Conservation (phyloP, 2,329 filamentous ascomycete species). For the Phaeophleospora eucalypticola region DNA sequence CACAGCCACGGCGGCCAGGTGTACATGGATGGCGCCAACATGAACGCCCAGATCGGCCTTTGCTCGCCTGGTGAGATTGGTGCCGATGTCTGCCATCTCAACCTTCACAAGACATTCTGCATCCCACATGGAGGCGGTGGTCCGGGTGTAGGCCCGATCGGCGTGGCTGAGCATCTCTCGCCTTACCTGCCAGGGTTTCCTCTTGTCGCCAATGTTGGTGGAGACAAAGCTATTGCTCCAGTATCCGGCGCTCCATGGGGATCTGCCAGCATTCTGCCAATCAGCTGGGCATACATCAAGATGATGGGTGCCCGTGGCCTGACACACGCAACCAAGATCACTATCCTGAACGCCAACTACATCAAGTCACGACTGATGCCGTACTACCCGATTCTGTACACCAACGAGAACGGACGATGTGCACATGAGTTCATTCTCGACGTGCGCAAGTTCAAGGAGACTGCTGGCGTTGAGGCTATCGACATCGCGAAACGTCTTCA, state of each 20-base stretch:
- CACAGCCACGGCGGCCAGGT: conserved; percentile 87
- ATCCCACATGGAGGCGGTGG: conserved; percentile 95
- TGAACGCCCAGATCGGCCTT: conserved; percentile 96
- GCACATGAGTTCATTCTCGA: conserved; percentile 98
- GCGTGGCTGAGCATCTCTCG: conserved; percentile 76
- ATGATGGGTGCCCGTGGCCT: conserved; percentile 84
- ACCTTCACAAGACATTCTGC: conserved; percentile 98
- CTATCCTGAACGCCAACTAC: conserved; percentile 96
- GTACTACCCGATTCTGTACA: conserved; percentile 90
- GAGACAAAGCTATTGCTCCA: conserved; percentile 59
- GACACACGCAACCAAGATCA: conserved; percentile 84
- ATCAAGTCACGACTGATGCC: conserved; percentile 80
- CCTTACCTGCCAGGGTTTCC: conserved; percentile 73
- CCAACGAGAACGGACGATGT: conserved; percentile 80
- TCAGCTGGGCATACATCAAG: conserved; percentile 92
- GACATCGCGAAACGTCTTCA: conserved; percentile 95
- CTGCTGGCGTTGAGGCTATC: conserved; percentile 80
- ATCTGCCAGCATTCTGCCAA: conserved; percentile 86
- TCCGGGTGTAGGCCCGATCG: conserved; percentile 89
- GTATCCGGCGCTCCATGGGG: conserved; percentile 82
- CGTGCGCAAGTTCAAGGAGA: conserved; percentile 76
- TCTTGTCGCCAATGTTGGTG: conserved; percentile 52
- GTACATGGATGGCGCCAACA: conserved; percentile 98
- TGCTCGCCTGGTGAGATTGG: conserved; percentile 94
- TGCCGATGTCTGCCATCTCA: conserved; percentile 93